Base-by-base conservation (phyloP, 345 rosid genomes). In the Gossypioides kirkii region DNA sequence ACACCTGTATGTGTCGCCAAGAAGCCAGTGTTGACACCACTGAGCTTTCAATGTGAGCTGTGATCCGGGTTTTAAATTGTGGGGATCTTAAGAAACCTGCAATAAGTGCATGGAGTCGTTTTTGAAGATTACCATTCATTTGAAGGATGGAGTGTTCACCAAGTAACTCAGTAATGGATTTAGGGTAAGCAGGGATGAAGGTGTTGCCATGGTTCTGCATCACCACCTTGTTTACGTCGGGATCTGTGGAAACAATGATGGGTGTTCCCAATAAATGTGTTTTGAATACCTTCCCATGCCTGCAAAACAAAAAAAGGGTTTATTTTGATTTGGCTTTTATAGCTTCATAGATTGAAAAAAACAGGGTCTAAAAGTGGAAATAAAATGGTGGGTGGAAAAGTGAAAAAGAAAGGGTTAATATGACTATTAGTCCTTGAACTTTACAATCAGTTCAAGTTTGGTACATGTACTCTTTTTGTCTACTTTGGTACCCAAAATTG, bases 221-320 rank as follows among this genome's bases (percentile, higher is more conserved):
- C 50, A 94, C 87, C 41, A 86, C 91, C 81, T 90, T 94, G 90
- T 94, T 94, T 81, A 94, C 95, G 20, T 88, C 95, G 26, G 97
- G 79, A 81, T 94, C 98, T 4, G 97, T 94, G 22, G 98, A 94
- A 70, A 92, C 85, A 71, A 94, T 92, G n/a, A 92, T 89, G 59
- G 97, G 97, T 22, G 94, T 92, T 72, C 98, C 97, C 80, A 94
- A 67, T 42, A 94, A 90, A 76, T 94, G 88, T n/a, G 97, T 84
- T 79, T 88, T 94, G 81, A 94, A 94, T 80, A 94, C 95, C 74
- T 87, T 83, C 70, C 98, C 98, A 45, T 89, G 86, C 70, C 97
- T 94, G 76, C 2, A 32, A 52, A 61, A 60, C 1, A 38, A 3
- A 32, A 2, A 16, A 25, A 45, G 20, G 58, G 18, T 53, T 53